Base-by-base conservation (phyloP, 805 yeast species). In the Maudiozyma barnettii region DNA sequence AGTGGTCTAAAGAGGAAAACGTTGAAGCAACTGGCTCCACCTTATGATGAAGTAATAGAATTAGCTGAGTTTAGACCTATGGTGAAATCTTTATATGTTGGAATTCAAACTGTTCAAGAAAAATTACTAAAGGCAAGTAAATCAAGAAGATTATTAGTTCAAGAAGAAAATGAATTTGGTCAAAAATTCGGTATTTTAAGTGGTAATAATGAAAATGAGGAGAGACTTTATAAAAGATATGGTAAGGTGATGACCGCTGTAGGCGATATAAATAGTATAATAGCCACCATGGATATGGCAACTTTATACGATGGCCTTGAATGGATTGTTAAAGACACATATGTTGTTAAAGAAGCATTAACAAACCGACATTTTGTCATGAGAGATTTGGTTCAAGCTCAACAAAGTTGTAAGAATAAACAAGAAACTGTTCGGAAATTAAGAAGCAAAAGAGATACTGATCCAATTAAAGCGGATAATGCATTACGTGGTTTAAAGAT, bases 281-380 rank as follows among this genome's bases (percentile, higher is more conserved):
- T 81, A 54, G 82, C 86, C 40, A 77, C 85, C 9, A 76, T 81
- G 49, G 86, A 82, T 51, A 71, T 79, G 65, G 89, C 93, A 0
- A 73, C 84, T 0, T 64, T 91, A 33, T 89, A 86, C 1, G 97
- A 91, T 56, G 84, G 84, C 1, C 61, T 88, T 14, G 78, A 73
- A 47, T 70, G 76, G 56, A 69, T 88, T 26, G 69, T 79, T 3
- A 76, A 77, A 51, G 96, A 90, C 56, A 82, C 93, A 14, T 93
- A 82, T 63, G 81, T 84, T 49, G 83, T 90, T 48, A 93, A 93
- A 64, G 99, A 93, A 66, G 83, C 96, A 0, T 70, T 93, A 46
- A 93, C 99, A 0, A 90, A 91, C 66, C 74, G 99, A 49, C 96
- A 93, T 63, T 71, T 93, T 48, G 67, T 91, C 36, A 93, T 93